Evolutionary conservation across 495 filamentous ascomycete species (phyloP), one percentile per base, ranked within the genome.

Genomic region (Xylaria scruposa): DNA sequence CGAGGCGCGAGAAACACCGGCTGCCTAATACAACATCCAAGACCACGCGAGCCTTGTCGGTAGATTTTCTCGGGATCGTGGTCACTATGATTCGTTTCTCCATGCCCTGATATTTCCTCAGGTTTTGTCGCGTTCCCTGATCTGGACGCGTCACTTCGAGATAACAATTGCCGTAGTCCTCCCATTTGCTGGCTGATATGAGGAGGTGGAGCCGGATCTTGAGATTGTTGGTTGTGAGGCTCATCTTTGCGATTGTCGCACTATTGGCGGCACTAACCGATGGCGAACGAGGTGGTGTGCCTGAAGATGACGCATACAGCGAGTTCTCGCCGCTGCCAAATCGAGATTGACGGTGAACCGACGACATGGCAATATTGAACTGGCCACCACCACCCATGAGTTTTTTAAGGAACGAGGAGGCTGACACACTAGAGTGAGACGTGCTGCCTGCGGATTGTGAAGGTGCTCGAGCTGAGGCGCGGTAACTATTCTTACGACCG

Each of bases 61-160:
- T 90, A 19, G 89, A 89, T 75, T 83, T 85, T 74, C 82, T 84
- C 12, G 81, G 79, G 47, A 81, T 79, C 13, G 80, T 78, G 17
- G 84, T 87, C 26, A 98, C 90, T 38, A 97, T 80, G 61, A 99
- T 91, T 19, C 95, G 88, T 82, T 97, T 97, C 83, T 95, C 90
- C 70, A 90, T 78, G n/a, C 87, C 84, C 78, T 88, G 78, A 70
- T 87, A 80, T 29, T 84, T 83, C 44, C 81, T 80, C 61, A 85
- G 75, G 67, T 85, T 85, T 73, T 87, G 88, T 46, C 85, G 76
- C 73, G 87, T 83, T 40, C 88, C 87, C 31, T 86, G 81, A 47
- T 88, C 83, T 0, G 91, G 90, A 10, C 91, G 91, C 80, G 92
- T 90, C 76, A 98, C 94, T 40, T 91, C 92, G 42, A 99, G 80